Percentiles rank a stretch among this genome's conserved stretches.
Conservation (phyloP, 2,329 filamentous ascomycete genomes). For the Zymoseptoria passerinii region DNA sequence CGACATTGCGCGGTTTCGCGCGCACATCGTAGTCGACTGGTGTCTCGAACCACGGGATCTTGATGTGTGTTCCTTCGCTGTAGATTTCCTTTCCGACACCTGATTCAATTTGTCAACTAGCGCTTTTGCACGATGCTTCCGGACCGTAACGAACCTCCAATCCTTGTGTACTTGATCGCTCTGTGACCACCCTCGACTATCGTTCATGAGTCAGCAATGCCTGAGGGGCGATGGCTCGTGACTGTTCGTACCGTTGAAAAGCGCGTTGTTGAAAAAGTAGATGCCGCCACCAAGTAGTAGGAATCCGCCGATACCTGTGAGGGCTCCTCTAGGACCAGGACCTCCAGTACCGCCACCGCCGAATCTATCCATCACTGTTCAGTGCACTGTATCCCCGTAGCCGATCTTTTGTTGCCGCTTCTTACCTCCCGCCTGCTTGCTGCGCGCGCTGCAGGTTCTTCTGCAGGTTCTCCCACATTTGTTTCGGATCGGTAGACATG, state of each 20-base stretch:
- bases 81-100: conserved; percentile 97
- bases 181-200: conserved; percentile 91
- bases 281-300: conserved; percentile 48
- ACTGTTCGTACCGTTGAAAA: conserved; percentile 54
- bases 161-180: conserved; percentile 89
- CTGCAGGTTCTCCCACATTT: conserved; percentile 57
- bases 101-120: not conserved
- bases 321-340: conserved; percentile 42
- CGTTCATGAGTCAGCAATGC: conserved; percentile 3
- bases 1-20: conserved; percentile 92
- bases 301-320: conserved; percentile 47
- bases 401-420: conserved; percentile 2
- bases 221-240: not conserved
- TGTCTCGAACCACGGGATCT: conserved; percentile 94
- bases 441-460: conserved; percentile 45
- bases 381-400: conserved; percentile 9
- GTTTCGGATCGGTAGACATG: conserved; percentile 47
- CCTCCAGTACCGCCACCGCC: conserved; percentile 44
- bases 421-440: conserved; percentile 40
- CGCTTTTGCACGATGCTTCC: not conserved
- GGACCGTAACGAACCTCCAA: conserved; percentile 45
- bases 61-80: conserved; percentile 88
- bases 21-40: conserved; percentile 95
- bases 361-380: conserved; percentile 26
- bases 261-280: conserved; percentile 52